Evolutionary conservation across 163 green algal species (phyloP).

Genomic region (Picocystis sp.): DNA sequence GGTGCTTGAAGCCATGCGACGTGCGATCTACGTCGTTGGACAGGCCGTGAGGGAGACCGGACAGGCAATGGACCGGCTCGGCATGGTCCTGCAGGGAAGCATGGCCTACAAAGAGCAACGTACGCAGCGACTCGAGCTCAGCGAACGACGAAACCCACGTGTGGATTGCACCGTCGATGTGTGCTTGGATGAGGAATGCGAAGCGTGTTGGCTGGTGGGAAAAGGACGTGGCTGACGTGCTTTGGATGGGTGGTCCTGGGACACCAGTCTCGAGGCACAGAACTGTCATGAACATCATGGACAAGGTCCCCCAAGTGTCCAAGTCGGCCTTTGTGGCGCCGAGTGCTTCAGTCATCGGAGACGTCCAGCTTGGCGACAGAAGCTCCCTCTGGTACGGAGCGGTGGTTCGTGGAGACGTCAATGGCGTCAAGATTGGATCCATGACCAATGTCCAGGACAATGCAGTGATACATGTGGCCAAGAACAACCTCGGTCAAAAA

Average conservation of each 20-base stretch:
- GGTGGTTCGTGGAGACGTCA: slow-evolving; percentile 76
- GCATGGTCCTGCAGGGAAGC: slow-evolving; percentile 61
- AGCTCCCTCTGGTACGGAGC: slow-evolving; percentile 83
- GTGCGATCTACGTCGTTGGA: slow-evolving; percentile 41
- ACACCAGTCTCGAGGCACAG: no score
- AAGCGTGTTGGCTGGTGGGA: no score
- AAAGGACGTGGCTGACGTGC: no score
- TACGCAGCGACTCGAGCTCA: slow-evolving; percentile 7
- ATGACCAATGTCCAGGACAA: slow-evolving; percentile 94
- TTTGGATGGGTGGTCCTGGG: no score
- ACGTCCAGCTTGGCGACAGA: slow-evolving; percentile 64
- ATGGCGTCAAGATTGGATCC: slow-evolving; percentile 62
- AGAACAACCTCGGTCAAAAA: slow-evolving; percentile 34
- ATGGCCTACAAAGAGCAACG: slow-evolving; percentile 65
- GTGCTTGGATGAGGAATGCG: no score
- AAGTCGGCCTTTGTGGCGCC: slow-evolving; percentile 64
- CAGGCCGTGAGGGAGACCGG: slow-evolving; percentile 75
- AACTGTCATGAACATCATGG: slow-evolving; percentile 8
- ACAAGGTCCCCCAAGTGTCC: slow-evolving; percentile 21
- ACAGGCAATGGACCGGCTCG: slow-evolving; percentile 74
- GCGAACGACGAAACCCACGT: no score
- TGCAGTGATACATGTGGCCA: slow-evolving; percentile 63
- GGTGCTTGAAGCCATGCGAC: slow-evolving; percentile 9
- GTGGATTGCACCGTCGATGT: no score
- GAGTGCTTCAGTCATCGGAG: slow-evolving; percentile 69